Base-by-base conservation (phyloP, 768 basidiomycete species). In the Coprinellus aureogranulatus region DNA sequence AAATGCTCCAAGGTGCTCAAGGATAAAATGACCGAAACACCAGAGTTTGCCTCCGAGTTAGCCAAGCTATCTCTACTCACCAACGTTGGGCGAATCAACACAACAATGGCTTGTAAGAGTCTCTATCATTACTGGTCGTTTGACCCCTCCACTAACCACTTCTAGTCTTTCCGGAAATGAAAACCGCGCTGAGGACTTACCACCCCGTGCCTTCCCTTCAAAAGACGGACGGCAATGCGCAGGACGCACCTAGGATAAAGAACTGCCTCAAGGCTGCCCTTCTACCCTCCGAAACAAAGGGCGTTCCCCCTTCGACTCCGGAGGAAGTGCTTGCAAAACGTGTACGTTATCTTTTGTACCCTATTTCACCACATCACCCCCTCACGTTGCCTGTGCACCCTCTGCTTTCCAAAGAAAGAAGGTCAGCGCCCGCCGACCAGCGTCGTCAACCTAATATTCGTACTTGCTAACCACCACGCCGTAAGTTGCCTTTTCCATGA, bases 161-260 rank as follows among this genome's bases (percentile, higher is more conserved):
- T 28, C 41, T 67, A 92, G 90, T 94, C 75, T 93, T 92, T 69
- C 91, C 91, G 56, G 91, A 93, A 77, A 94, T 94, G 92, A 90
- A 91, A 71, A 94, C 93, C 4, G 89, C 90, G 20, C 76, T 94
- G 55, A 78, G 92, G 67, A 91, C 90, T 54, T 94, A 94, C 70
- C 93, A 94, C 65, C 91, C 93, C 27, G 85, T 93, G n/a, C 93
- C 93, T 10, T 89, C 88, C 28, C 75, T 94, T 26, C 92, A 94
- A 68, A 90, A 90, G 75, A 90, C 92, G 16, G 87, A 89, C 62
- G 89, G 88, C 18, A 92, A 93, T 69, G 84, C 91, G 6, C 91
- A 94, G 69, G 92, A 95, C 69, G 92, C 92, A 40, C 92, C 93
- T 22, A 84, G 93, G 59, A 91, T 95, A 71, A 95, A 95, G 72